Base-by-base conservation (phyloP, 2,329 filamentous ascomycete genomes). In the Trichoderma citrinoviride region DNA sequence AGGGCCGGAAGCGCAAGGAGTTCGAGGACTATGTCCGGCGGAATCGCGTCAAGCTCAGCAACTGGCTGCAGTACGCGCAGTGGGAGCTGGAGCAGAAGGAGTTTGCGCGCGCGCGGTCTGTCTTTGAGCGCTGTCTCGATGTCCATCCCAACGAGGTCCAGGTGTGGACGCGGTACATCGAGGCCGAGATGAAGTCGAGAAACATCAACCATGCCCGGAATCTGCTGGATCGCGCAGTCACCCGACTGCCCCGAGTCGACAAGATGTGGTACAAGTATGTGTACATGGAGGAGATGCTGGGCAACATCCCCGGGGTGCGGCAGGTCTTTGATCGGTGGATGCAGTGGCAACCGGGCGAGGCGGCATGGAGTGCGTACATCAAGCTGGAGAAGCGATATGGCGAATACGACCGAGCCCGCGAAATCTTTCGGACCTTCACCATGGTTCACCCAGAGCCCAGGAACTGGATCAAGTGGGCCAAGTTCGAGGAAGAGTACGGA, bases 241-340 rank as follows among this genome's bases (percentile, higher is more conserved):
- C 93, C 0, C 91, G 96, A 64, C 81, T 97, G 44, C 95, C 95
- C 5, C 84, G 95, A 65, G 87, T 98, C 46, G 93, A 98, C 76
- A 98, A 98, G 82, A 81, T 99, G 40, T 99, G 95, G 95, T 99
- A 97, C 82, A 98, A 98, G 77, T 99, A 97, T 81, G 92, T 96
- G 27, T 97, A 96, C 76, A 96, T 97, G 90, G 94, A 98, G 80
- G 95, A 99, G 83, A 98, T 94, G 79, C 84, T 99, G 62, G 93
- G 93, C 7, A 97, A 99, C 73, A 89, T 99, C 55, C 88, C 93
- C 3, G 95, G 94, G 41, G 96, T 93, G 3, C 84, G 95, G 65
- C 92, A 97, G 71, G 92, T 98, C 0, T 99, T 98, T 75, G 95
- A 99, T 79, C 85, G 95, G 52, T 99, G 95, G 95, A 94, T 99